Percentiles rank a stretch among this genome's conserved stretches.
phyloP scores from a whole-genome alignment of 202 grass and related monocot genomes.

The Setaria italica region DNA sequence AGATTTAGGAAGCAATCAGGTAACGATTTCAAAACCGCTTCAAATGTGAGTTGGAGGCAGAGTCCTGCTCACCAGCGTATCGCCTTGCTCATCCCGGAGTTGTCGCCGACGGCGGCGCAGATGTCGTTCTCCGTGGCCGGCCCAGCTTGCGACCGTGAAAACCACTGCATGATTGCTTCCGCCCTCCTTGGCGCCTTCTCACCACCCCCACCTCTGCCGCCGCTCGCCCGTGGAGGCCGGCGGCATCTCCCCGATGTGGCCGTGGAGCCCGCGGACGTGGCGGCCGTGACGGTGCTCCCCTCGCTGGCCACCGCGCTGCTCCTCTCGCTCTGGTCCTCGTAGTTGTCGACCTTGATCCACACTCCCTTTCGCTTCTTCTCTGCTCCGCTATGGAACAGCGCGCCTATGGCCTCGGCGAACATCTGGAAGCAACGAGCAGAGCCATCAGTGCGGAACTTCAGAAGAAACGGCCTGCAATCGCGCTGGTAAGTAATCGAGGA shows the following conservation, averaged over 20 bases:
- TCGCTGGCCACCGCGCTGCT: slow-evolving; percentile 51
- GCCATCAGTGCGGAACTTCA: neutral
- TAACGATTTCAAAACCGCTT: slow-evolving; percentile 12
- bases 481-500: neutral
- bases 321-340: slow-evolving; percentile 27
- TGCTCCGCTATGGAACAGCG: slow-evolving; percentile 4
- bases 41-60: neutral
- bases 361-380: slow-evolving; percentile 57
- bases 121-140: slow-evolving; percentile 54
- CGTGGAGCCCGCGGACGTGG: slow-evolving; percentile 49
- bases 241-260: slow-evolving; percentile 48
- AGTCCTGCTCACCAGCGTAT: slow-evolving; percentile 45
- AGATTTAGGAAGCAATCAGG: neutral
- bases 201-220: neutral
- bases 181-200: slow-evolving; percentile 11
- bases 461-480: neutral
- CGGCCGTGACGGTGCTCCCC: slow-evolving; percentile 51
- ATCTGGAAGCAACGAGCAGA: slow-evolving; percentile 41
- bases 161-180: slow-evolving; percentile 49
- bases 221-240: slow-evolving; percentile 7
- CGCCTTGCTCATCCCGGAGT: slow-evolving; percentile 52
- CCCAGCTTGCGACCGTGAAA: slow-evolving; percentile 42
- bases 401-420: slow-evolving; percentile 46
- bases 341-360: slow-evolving; percentile 45
- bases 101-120: slow-evolving; percentile 51